Evolutionary conservation across 1,139 yeast genomes (phyloP).

Genomic region (Candida labiduridarum): DNA sequence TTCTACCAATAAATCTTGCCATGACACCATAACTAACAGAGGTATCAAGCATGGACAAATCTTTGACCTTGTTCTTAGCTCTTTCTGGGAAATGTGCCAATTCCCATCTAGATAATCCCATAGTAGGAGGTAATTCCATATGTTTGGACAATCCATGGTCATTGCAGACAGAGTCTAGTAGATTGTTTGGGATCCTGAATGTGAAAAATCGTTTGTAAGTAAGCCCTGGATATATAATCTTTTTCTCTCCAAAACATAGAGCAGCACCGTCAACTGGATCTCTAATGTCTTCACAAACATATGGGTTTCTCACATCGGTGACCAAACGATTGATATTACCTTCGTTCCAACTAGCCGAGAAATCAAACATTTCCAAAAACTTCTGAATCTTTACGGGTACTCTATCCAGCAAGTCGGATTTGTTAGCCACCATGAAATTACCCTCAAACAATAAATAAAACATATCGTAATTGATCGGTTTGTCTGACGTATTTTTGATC

Average conservation of each 20-base stretch:
- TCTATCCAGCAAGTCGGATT: conserved; percentile 12
- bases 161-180: conserved; percentile 43
- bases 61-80: conserved; percentile 19
- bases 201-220: conserved; percentile 45
- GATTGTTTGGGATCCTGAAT: conserved; percentile 41
- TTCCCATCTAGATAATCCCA: conserved; percentile 31
- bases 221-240: conserved; percentile 29
- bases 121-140: conserved; percentile 41
- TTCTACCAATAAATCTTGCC: conserved; percentile 46
- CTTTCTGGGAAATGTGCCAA: conserved; percentile 17
- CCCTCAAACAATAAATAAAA: conserved; percentile 48
- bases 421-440: conserved; percentile 21
- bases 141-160: conserved; percentile 37
- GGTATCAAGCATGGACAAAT: conserved; percentile 29
- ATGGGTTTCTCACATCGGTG: conserved; percentile 25
- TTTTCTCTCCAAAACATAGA: conserved; percentile 27
- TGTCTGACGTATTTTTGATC: conserved; percentile 28
- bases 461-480: conserved; percentile 41
- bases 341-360: conserved; percentile 41
- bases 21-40: conserved; percentile 39
- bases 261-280: conserved; percentile 35
- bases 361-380: conserved; percentile 46
- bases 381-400: conserved; percentile 19
- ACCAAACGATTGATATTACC: conserved; percentile 35
- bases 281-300: conserved; percentile 18